Evolutionary conservation across 768 basidiomycete species (phyloP).

Genomic region (Mycena leptocephala): DNA sequence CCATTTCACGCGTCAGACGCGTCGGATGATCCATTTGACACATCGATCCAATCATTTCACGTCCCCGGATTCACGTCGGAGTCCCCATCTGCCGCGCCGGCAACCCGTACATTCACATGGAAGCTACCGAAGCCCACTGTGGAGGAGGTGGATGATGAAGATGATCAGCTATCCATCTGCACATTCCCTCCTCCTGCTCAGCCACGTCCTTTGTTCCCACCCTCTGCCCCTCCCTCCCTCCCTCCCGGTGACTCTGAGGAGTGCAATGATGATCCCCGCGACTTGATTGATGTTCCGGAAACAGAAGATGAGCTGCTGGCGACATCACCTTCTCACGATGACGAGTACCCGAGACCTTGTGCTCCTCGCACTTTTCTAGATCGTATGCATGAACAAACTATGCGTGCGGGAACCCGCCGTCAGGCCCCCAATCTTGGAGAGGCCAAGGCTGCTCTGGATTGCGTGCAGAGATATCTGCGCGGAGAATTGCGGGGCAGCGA

Average conservation of each 20-base stretch:
- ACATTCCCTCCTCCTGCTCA: too few species aligned
- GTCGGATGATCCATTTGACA: not conserved
- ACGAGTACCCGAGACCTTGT: not conserved
- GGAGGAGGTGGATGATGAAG: too few species aligned
- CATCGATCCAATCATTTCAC: not conserved
- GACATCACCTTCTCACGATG: slow-evolving; percentile 1
- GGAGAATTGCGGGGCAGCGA: slow-evolving; percentile 1
- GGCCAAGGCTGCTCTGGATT: not conserved
- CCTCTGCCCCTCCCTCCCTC: not conserved
- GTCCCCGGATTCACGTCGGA: not conserved
- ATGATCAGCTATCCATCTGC: too few species aligned
- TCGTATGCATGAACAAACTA: not conserved
- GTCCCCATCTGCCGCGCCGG: not conserved
- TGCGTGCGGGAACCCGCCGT: not conserved
- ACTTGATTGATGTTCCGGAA: not conserved
- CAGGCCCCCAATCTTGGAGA: not conserved
- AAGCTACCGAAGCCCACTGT: too few species aligned
- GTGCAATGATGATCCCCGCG: not conserved
- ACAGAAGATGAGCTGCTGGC: not conserved
- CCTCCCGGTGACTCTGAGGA: too few species aligned
- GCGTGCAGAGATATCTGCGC: not conserved
- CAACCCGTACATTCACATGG: not conserved
- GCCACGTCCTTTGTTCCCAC: too few species aligned
- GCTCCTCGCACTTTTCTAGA: not conserved
- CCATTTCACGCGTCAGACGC: too few species aligned